Evolutionary conservation across 805 yeast species (phyloP).

Genomic region (Pichia membranifaciens): DNA sequence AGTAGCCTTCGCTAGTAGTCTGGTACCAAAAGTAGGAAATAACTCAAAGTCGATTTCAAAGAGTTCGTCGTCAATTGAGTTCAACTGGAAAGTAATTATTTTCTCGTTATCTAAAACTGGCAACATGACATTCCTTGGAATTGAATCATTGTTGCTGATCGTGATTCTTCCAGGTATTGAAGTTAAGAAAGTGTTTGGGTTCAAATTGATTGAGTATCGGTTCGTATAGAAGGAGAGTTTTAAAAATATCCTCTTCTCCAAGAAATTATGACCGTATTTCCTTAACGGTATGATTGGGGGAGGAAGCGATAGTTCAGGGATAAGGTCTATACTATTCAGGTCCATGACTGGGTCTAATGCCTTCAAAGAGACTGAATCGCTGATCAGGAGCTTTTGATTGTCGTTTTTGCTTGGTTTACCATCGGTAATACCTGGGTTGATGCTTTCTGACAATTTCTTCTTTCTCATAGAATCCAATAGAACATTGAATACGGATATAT

Average conservation of each 20-base stretch:
- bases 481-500: slow-evolving; percentile 70
- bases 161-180: slow-evolving; percentile 79
- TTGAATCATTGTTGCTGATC: slow-evolving; percentile 69
- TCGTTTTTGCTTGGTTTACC: neutral
- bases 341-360: slow-evolving; percentile 15
- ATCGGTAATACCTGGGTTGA: neutral
- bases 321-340: slow-evolving; percentile 52
- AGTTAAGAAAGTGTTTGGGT: slow-evolving; percentile 38
- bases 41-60: slow-evolving; percentile 82
- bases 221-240: slow-evolving; percentile 62
- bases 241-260: slow-evolving; percentile 82
- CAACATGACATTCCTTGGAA: slow-evolving; percentile 78
- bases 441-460: neutral
- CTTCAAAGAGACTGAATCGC: slow-evolving; percentile 8
- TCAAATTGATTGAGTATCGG: slow-evolving; percentile 39
- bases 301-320: slow-evolving; percentile 87
- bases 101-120: slow-evolving; percentile 69
- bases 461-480: slow-evolving; percentile 36
- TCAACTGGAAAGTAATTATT: slow-evolving; percentile 74
- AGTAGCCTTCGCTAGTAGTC: slow-evolving; percentile 83
- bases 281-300: slow-evolving; percentile 94
- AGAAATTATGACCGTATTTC: slow-evolving; percentile 91
- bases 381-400: neutral
- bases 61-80: slow-evolving; percentile 56
- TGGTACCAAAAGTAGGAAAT: slow-evolving; percentile 91